A percentile compares a stretch with the other conserved stretches of the same genome.
phyloP scores from a whole-genome alignment of 257 asterid genomes.

The Capsicum baccatum region DNA sequence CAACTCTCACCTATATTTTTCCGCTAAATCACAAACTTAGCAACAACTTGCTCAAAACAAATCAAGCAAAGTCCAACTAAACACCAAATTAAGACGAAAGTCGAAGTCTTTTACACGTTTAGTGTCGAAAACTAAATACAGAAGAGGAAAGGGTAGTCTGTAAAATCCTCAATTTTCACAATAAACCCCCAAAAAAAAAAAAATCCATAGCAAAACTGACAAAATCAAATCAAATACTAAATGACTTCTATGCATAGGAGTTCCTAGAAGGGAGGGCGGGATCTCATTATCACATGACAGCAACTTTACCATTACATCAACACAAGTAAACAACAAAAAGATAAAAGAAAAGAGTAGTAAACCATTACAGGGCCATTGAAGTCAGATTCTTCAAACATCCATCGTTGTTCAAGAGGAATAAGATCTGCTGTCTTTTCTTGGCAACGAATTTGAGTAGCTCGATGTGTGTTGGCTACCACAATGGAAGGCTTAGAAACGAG shows the following conservation, averaged over 20 bases:
- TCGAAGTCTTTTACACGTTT: background rate
- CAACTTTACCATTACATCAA: too few species aligned
- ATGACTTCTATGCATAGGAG: too few species aligned
- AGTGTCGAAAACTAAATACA: background rate
- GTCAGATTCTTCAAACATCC: slow-evolving; percentile 81
- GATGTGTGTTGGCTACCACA: slow-evolving; percentile 21
- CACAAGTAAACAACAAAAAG: background rate
- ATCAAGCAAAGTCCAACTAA: background rate
- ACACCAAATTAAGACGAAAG: background rate
- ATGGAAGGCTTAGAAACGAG: slow-evolving; percentile 44
- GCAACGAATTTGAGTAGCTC: slow-evolving; percentile 53
- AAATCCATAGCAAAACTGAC: too few species aligned
- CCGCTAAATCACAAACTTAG: background rate
- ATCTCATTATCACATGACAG: too few species aligned
- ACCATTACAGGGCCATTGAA: slow-evolving; percentile 67
- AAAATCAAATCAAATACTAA: too few species aligned
- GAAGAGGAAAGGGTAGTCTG: background rate
- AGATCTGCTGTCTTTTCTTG: slow-evolving; percentile 54
- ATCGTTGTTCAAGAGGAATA: slow-evolving; percentile 69
- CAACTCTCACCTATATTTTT: background rate
- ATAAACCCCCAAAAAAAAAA: background rate
- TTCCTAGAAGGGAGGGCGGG: too few species aligned
- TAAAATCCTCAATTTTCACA: background rate
- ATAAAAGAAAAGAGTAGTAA: background rate
- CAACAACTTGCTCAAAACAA: background rate